Evolutionary conservation across 805 yeast species (phyloP), one percentile per base, ranked within the genome.

Genomic region (Saccharomycopsis babjevae): DNA sequence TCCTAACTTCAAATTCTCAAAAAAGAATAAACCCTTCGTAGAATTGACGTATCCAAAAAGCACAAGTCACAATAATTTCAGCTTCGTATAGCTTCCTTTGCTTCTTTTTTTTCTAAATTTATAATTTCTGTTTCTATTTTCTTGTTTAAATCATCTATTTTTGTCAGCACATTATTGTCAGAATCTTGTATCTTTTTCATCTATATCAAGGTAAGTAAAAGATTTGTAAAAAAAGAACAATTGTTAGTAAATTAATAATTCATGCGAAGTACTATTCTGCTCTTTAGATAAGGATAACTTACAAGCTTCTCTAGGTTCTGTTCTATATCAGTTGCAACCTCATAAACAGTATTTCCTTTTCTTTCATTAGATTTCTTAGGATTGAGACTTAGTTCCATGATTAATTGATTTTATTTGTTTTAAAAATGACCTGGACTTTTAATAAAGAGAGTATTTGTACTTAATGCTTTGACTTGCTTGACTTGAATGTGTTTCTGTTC

Each of bases 271-370:
- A 54, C 32, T 4, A 54, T 20, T 56, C n/a, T 43, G 54, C 16
- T 56, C 36, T 11, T 32, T 39, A 16, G 15, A 18, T 42, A 15
- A 10, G 8, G 20, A 8, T 18, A n/a, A 62, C 64, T 54, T 62
- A 62, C 64, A 52, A 62, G 57, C 5, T 56, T 52, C 34, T 57
- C 34, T 18, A 62, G 42, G 30, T 30, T 46, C 7, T 56, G 8
- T 43, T 62, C 64, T 25, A 62, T 18, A 13, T 39, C 54, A 43
- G 43, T 62, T 11, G 62, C 62, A 50, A 62, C 58, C 22, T 62
- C 64, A 50, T 60, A 62, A 13, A 62, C 50, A 25, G 62, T 54
- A 13, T 57, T 28, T 56, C 36, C 59, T 32, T 56, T 50, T 18
- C 34, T 54, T 15, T 54, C 52, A 16, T 25, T 10, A 6, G 57